A percentile compares a stretch with the other conserved stretches of the same genome.
Evolutionary conservation across 768 basidiomycete species (phyloP).

Genomic region (Udeniomyces megalosporus): DNA sequence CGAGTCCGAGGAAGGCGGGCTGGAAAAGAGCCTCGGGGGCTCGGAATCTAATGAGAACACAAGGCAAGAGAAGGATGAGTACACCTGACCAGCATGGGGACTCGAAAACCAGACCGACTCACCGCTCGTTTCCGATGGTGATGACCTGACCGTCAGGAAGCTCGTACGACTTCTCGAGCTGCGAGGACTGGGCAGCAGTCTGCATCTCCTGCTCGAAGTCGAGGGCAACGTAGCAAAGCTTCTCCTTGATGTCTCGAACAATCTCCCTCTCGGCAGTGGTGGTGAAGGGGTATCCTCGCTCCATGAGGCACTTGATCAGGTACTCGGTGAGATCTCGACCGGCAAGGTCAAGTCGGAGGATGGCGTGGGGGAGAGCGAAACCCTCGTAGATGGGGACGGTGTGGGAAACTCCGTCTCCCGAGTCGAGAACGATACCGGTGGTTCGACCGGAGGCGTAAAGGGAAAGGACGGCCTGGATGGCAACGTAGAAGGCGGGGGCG

Average conservation of each 20-base stretch:
- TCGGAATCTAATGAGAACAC: conserved; percentile 40
- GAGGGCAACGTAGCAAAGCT: conserved; percentile 85
- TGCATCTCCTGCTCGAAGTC: conserved; percentile 89
- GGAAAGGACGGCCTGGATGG: conserved; percentile 74
- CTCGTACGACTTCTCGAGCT: conserved; percentile 85
- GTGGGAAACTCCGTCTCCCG: conserved; percentile 91
- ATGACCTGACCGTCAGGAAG: conserved; percentile 87
- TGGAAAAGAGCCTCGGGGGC: conserved; percentile 49
- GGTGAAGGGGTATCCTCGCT: conserved; percentile 86
- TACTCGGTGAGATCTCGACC: conserved; percentile 73
- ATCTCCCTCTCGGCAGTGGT: conserved; percentile 88
- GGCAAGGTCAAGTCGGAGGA: conserved; percentile 74
- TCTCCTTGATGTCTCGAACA: conserved; percentile 94
- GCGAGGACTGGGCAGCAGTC: conserved; percentile 73
- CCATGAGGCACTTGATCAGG: conserved; percentile 68
- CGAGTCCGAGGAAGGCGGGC: conserved; percentile 57
- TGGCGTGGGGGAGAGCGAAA: conserved; percentile 79
- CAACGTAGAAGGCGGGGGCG: conserved; percentile 78
- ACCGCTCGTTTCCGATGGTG: conserved; percentile 83
- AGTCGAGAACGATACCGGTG: conserved; percentile 84
- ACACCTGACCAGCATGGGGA: too few species aligned
- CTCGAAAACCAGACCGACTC: conserved; percentile 12
- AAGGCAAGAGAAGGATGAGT: neutral
- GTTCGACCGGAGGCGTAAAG: conserved; percentile 37
- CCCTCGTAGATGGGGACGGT: conserved; percentile 94